Conservation (phyloP, 371 early-diverging fungal species). For the Mucor lusitanicus region DNA sequence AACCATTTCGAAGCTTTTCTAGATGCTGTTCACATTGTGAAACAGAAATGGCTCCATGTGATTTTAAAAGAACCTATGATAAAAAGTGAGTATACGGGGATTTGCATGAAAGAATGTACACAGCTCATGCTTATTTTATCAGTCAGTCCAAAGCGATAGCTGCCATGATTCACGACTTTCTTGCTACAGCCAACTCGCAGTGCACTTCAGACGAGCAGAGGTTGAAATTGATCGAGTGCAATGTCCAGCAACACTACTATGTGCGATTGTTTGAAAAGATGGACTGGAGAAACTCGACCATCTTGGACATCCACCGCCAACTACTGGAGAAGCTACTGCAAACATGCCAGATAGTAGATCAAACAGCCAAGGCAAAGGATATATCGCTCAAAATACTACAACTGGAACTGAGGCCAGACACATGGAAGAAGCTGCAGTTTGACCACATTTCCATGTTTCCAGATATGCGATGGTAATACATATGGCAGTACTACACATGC, state of each 20-base stretch:
- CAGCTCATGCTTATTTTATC: not conserved
- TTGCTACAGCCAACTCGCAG: not conserved
- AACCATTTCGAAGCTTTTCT: slow-evolving; percentile 66
- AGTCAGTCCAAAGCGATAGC: not conserved
- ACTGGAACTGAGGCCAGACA: slow-evolving; percentile 60
- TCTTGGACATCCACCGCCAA: slow-evolving; percentile 29
- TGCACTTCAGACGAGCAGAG: not conserved
- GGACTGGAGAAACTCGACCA: slow-evolving; percentile 34
- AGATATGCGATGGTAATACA: slow-evolving; percentile 59
- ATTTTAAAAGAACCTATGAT: slow-evolving; percentile 10
- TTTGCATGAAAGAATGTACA: not conserved
- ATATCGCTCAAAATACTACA: slow-evolving; percentile 51
- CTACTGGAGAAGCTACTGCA: slow-evolving; percentile 16
- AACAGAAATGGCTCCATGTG: slow-evolving; percentile 53
- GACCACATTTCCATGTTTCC: slow-evolving; percentile 61
- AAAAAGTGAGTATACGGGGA: not conserved
- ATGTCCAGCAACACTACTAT: not conserved
- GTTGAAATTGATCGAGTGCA: not conserved
- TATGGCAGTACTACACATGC: too few species aligned
- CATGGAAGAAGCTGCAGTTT: slow-evolving; percentile 72
- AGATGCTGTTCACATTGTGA: slow-evolving; percentile 65
- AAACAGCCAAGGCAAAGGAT: not conserved
- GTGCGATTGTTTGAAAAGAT: slow-evolving; percentile 20
- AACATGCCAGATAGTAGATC: slow-evolving; percentile 11
- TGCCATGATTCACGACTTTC: not conserved